Evolutionary conservation across 2,329 filamentous ascomycete genomes (phyloP).

Genomic region (Camillea tinctor): DNA sequence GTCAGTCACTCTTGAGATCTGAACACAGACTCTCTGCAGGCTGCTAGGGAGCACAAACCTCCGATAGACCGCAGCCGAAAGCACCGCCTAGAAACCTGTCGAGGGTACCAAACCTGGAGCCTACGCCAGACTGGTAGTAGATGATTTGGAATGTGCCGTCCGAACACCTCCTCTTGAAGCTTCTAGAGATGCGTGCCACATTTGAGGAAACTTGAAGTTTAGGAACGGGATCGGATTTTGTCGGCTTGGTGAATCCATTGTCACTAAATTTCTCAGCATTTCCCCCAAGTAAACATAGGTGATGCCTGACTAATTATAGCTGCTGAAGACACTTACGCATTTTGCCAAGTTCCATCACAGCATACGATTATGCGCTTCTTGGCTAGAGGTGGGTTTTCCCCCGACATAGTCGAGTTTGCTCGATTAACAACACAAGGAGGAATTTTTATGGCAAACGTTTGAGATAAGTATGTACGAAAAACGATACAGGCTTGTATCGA

Average conservation of each 20-base stretch:
- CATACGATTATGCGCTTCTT: conserved; percentile 34
- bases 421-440: background rate
- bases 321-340: conserved; percentile 34
- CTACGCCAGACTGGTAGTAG: conserved; percentile 61
- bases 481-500: background rate
- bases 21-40: background rate
- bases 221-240: conserved; percentile 36
- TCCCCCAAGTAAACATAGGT: background rate
- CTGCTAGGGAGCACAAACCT: conserved; percentile 37
- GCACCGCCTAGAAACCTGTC: conserved; percentile 53
- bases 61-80: conserved; percentile 54
- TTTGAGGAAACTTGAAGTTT: conserved; percentile 55
- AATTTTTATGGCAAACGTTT: background rate
- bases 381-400: background rate
- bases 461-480: background rate
- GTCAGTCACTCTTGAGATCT: background rate
- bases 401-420: background rate
- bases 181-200: conserved; percentile 59
- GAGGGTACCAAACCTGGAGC: conserved; percentile 49
- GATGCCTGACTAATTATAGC: background rate
- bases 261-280: conserved; percentile 33
- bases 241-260: conserved; percentile 44
- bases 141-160: conserved; percentile 58
- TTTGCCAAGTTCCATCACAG: conserved; percentile 56
- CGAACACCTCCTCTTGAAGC: conserved; percentile 49